Evolutionary conservation across 768 basidiomycete genomes (phyloP), one percentile per base, ranked within the genome.

Genomic region (Collybia mongolica): DNA sequence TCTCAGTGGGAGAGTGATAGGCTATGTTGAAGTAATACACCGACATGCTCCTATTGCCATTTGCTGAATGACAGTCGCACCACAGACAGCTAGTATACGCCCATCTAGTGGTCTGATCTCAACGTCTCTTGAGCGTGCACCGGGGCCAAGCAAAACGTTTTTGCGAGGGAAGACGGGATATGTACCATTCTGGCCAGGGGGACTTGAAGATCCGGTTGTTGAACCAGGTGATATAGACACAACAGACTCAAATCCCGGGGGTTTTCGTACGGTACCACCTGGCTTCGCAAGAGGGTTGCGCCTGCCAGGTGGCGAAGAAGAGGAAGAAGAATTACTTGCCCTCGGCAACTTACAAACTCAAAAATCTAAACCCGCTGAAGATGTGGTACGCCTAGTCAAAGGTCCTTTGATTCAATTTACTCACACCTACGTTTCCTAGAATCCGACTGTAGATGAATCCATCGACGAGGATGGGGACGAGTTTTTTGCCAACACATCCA

Each of bases 111-210:
- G 90, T 15, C 72, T 90, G 3, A 91, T 86, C 1, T 97, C 94
- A 9, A 93, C 90, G 1, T 90, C 91, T 23, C 68, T 95, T 51
- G 82, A 87, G 53, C 83, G 96, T 44, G 88, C 90, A 2, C 95
- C 94, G 6, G 92, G 84, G 12, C 80, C 87, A 0, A 77, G 76
- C 50, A 77, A 81, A 47, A 86, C 81, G 48, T 98, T 98, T 67
- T 94, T 98, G 17, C 77, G 95, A 50, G 97, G 97, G 39, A 97
- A 96, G 68, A 89, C 93, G 18, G 88, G 89, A 39, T 83, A 95
- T 68, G 82, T 95, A 7, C 97, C 97, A 1, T 98, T 98, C 68
- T 81, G 85, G 71, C 97, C 97, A 5, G 97, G 97, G 40, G 97
- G 97, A 2, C 72, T 98, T 8, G 93, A 92, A 38, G 85, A 86